Conservation (phyloP, 2,329 filamentous ascomycete species). For the Pestalotiopsis sp. region DNA sequence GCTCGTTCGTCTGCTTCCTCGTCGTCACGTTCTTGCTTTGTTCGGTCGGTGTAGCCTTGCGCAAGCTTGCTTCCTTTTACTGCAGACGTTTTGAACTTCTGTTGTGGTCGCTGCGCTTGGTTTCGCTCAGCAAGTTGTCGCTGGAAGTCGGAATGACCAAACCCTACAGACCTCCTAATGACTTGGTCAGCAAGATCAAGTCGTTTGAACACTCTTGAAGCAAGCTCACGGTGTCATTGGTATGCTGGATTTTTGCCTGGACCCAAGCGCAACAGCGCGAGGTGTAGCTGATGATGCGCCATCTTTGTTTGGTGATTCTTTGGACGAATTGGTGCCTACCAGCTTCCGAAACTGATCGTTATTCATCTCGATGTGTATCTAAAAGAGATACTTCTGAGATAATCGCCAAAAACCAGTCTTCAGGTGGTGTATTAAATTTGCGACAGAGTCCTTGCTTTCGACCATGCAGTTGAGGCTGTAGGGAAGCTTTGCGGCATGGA, state of each 20-base stretch:
- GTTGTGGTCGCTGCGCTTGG: slow-evolving; percentile 56
- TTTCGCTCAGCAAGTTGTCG: slow-evolving; percentile 80
- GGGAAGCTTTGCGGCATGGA: not conserved
- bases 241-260: slow-evolving; percentile 77
- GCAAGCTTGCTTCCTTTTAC: slow-evolving; percentile 84
- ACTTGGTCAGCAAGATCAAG: slow-evolving; percentile 23
- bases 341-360: slow-evolving; percentile 92
- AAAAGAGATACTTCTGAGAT: not conserved
- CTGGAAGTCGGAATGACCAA: slow-evolving; percentile 70
- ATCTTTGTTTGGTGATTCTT: slow-evolving; percentile 43
- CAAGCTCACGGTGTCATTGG: slow-evolving; percentile 86
- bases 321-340: slow-evolving; percentile 55
- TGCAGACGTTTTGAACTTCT: slow-evolving; percentile 76
- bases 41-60: slow-evolving; percentile 81
- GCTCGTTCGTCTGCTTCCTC: slow-evolving; percentile 58
- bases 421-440: not conserved
- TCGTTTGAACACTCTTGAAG: not conserved
- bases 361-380: slow-evolving; percentile 67
- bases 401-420: not conserved
- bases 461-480: too few relatives aligned
- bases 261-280: slow-evolving; percentile 64
- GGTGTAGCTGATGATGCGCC: slow-evolving; percentile 42
- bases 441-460: too few relatives aligned
- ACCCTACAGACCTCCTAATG: slow-evolving; percentile 64
- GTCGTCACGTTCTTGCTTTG: slow-evolving; percentile 60